Evolutionary conservation across 495 filamentous ascomycete genomes (phyloP).

Genomic region (Penicillium verhagenii): DNA sequence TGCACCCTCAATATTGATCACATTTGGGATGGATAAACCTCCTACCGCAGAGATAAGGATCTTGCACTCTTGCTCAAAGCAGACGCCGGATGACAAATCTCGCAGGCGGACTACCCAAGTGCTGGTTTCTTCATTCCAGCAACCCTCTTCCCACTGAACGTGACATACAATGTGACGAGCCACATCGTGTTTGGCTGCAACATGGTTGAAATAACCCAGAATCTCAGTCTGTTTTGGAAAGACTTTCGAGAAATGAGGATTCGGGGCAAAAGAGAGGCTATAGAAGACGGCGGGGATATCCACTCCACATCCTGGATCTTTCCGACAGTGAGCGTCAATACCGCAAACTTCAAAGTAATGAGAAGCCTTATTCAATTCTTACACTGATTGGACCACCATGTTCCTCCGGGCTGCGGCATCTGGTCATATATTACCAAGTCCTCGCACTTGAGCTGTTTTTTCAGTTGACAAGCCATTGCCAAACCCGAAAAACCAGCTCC

Average conservation of each 20-base stretch:
- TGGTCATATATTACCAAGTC: constrained; percentile 30
- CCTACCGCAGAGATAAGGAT: constrained; percentile 52
- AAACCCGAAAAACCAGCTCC: constrained; percentile 29
- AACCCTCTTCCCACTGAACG: constrained; percentile 18
- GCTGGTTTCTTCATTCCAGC: constrained; percentile 18
- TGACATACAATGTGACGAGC: constrained; percentile 16
- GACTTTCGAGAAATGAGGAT: constrained; percentile 24
- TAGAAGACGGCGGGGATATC: constrained; percentile 29
- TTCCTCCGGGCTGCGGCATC: constrained; percentile 16
- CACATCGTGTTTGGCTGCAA: neutral
- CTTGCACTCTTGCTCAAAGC: constrained; percentile 37
- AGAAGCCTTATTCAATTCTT: no score
- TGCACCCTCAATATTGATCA: neutral
- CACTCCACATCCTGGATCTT: constrained; percentile 30
- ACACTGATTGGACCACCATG: constrained; percentile 28
- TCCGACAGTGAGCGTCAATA: no score
- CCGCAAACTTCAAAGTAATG: no score
- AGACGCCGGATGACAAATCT: constrained; percentile 10
- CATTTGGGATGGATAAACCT: constrained; percentile 47
- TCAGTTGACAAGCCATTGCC: constrained; percentile 24
- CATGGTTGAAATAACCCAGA: no score
- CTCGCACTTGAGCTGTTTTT: constrained; percentile 17
- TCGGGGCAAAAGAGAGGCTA: constrained; percentile 27
- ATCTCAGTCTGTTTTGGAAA: constrained; percentile 26
- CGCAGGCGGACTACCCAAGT: constrained; percentile 21